phyloP scores from a whole-genome alignment of 139 green algal genomes.

The Tetraselmis striata region DNA sequence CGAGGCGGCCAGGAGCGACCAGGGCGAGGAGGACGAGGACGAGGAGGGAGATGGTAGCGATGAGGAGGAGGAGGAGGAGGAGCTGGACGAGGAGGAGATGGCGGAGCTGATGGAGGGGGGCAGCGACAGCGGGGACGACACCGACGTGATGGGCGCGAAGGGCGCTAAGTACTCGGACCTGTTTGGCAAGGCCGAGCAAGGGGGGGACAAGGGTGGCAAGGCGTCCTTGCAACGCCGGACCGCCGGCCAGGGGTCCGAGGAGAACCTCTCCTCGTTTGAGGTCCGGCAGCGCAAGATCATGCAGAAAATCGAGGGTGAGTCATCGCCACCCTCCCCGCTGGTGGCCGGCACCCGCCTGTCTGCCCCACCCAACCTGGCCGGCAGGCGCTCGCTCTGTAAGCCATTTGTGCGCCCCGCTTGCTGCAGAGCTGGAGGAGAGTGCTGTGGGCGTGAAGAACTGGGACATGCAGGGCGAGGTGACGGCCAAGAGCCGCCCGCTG shows the following conservation, averaged over 20 bases:
- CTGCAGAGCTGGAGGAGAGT: conserved; percentile 53
- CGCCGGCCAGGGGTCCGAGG: too few species aligned
- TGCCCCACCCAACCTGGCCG: too few species aligned
- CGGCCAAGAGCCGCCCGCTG: conserved; percentile 54
- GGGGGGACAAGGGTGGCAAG: neutral
- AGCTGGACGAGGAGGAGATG: neutral
- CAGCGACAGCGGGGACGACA: neutral
- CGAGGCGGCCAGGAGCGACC: conserved; percentile 26
- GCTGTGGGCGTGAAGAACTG: conserved; percentile 72
- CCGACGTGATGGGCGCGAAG: neutral
- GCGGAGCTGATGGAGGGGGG: neutral
- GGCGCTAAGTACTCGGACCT: neutral
- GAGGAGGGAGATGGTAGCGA: too few species aligned
- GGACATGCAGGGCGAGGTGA: conserved; percentile 75
- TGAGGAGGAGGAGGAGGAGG: neutral
- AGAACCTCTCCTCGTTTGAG: neutral
- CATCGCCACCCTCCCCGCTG: too few species aligned
- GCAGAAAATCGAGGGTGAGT: neutral
- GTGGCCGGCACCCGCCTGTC: too few species aligned
- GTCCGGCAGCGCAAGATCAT: neutral
- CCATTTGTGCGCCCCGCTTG: neutral
- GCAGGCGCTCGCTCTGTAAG: too few species aligned
- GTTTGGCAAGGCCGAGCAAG: neutral
- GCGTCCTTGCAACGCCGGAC: too few species aligned
- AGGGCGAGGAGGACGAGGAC: conserved; percentile 19